Percentiles rank a stretch among this genome's conserved stretches.
Evolutionary conservation across 345 rosid genomes (phyloP).

Genomic region (Boechera retrofracta): DNA sequence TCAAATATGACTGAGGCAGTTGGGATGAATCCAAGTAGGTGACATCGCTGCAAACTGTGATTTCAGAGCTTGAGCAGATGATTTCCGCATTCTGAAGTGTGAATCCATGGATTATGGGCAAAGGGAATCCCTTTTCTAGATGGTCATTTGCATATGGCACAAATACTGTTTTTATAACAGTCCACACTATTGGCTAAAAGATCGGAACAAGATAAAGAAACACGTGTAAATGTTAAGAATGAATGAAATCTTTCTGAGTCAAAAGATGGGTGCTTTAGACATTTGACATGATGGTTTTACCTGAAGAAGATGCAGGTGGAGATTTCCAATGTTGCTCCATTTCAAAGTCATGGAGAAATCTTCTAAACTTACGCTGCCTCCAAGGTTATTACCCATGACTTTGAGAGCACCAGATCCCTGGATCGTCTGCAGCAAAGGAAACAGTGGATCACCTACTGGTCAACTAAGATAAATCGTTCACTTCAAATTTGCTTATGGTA

Average conservation of each 20-base stretch:
- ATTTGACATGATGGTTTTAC: constrained; percentile 46
- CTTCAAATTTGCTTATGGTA: neutral
- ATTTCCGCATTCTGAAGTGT: constrained; percentile 70
- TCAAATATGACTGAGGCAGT: neutral
- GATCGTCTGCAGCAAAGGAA: constrained; percentile 57
- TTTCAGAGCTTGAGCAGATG: constrained; percentile 56
- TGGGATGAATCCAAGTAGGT: constrained; percentile 52
- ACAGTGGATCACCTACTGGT: constrained; percentile 1
- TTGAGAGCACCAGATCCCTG: constrained; percentile 72
- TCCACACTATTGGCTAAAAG: constrained; percentile 92
- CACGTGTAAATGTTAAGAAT: neutral
- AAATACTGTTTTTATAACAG: constrained; percentile 79
- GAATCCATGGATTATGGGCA: constrained; percentile 89
- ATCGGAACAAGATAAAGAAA: neutral
- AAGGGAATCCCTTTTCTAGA: constrained; percentile 77
- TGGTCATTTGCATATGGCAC: constrained; percentile 79
- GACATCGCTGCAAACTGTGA: constrained; percentile 72
- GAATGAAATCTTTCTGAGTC: neutral
- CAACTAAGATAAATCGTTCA: constrained; percentile 1
- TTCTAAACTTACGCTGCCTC: constrained; percentile 71
- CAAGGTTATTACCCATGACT: constrained; percentile 78
- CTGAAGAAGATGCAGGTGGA: constrained; percentile 76
- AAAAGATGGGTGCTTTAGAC: neutral
- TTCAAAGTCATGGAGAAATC: constrained; percentile 80
- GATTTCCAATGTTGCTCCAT: constrained; percentile 92